Evolutionary conservation across 148 eudicot species (phyloP).

Genomic region (Gaultheria prostrata): DNA sequence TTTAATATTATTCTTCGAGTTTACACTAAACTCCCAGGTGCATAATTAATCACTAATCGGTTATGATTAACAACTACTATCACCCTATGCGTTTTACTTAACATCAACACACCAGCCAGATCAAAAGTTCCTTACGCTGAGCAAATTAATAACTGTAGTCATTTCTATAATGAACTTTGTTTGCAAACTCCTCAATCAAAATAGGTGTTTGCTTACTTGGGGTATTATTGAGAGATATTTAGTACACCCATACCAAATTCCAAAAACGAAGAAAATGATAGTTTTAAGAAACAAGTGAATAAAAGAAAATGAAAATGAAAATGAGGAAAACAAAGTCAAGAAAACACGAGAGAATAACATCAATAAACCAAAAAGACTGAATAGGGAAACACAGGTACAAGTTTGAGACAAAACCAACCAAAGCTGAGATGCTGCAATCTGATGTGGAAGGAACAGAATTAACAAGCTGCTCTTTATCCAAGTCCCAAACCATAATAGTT

Average conservation of each 20-base stretch:
- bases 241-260: neutral
- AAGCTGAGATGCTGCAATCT: conserved; percentile 74
- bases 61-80: neutral
- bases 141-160: neutral
- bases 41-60: neutral
- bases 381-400: neutral
- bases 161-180: neutral
- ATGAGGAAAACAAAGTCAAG: neutral
- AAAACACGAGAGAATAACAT: neutral
- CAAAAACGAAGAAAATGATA: neutral
- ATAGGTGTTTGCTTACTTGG: neutral
- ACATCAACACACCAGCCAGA: neutral
- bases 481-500: conserved; percentile 83
- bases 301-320: neutral
- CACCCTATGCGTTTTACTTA: neutral
- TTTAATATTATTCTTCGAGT: neutral
- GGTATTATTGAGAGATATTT: neutral
- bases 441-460: conserved; percentile 64
- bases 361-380: neutral
- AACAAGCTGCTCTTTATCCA: conserved; percentile 89
- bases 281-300: neutral
- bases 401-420: conserved; percentile 48
- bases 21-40: neutral
- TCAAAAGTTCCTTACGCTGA: conserved; percentile 2
- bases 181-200: neutral